Evolutionary conservation across 2,329 filamentous ascomycete genomes (phyloP), one percentile per base, ranked within the genome.

Genomic region (Ceratocystis ficicola): DNA sequence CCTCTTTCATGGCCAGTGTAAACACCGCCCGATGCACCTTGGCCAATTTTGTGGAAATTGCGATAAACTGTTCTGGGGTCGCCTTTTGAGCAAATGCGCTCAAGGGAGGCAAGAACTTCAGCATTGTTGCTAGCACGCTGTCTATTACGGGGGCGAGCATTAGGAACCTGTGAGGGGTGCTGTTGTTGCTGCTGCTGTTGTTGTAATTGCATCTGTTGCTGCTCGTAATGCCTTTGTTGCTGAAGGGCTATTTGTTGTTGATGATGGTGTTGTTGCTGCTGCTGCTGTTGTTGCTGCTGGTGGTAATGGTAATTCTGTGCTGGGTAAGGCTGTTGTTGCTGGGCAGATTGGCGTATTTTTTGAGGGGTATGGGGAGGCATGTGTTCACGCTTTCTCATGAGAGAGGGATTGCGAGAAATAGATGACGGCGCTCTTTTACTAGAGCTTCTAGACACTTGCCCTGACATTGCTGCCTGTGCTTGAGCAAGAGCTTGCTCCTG

Each of bases 1-100:
- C 85, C 87, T 69, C 86, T 82, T 75, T 96, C 90, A 73, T 93
- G 90, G 2, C 93, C 94, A 0, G 90, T 96, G 73, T 86, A 99
- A 0, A 99, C 94, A 68, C 94, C 94, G 70, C 94, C 94, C 7
- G 93, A 97, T 46, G 94, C 94, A 75, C 94, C 94, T 76, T 99
- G 94, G 0, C 94, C 94, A 73, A 99, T 97, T 78, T 97, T 97
- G 73, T 86, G 92, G 71, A 97, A 84, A 66, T 87, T 86, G 66
- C 87, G 85, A 76, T 96, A 99, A 69, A 93, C 86, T 65, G 89
- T 86, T 30, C 90, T 89, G 2, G 94, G 94, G 73, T 99, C 93
- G 61, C 89, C 90, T 64, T 90, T 86, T 25, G 86, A 92, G 75
- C 94, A 97, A 69, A 99, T 97, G 41, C 89, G 85, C 74, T 91